Percentiles rank a stretch among this genome's conserved stretches.
These are phyloP conservation scores for Lagenaria siceraria DNA, from an alignment of 306 rosid genomes.

Conservation along the genomic window DNA sequence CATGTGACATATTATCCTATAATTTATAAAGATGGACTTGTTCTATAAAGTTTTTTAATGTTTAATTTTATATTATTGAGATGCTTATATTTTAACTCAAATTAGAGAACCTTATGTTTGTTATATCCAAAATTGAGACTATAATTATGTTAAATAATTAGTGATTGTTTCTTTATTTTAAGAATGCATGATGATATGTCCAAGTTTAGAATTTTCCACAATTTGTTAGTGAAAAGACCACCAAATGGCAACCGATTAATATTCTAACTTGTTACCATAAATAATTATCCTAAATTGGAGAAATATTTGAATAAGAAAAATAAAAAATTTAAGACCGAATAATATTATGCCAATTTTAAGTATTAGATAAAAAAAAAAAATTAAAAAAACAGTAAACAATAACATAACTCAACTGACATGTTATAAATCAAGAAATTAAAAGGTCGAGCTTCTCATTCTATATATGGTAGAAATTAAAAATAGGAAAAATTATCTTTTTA, in stretches of 20 bases:
- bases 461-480: too few species aligned
- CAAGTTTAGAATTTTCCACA: neutral
- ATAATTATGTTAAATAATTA: neutral
- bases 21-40: neutral
- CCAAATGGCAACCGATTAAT: neutral
- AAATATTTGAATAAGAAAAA: neutral
- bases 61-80: neutral
- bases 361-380: neutral
- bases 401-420: too few species aligned
- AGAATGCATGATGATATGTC: neutral
- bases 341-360: neutral
- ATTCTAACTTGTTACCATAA: neutral
- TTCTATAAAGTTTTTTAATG: neutral
- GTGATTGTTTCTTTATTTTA: neutral
- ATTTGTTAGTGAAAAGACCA: neutral
- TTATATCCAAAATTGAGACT: neutral
- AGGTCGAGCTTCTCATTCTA: too few species aligned
- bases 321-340: neutral
- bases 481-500: too few species aligned
- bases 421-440: too few species aligned
- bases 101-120: neutral
- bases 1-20: neutral
- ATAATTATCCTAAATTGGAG: neutral
- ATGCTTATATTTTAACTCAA: neutral
- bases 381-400: too few species aligned